A percentile compares a stretch with the other conserved stretches of the same genome.
Conservation (phyloP, 108 stramenopile species). For the Thalassiosira profunda region DNA sequence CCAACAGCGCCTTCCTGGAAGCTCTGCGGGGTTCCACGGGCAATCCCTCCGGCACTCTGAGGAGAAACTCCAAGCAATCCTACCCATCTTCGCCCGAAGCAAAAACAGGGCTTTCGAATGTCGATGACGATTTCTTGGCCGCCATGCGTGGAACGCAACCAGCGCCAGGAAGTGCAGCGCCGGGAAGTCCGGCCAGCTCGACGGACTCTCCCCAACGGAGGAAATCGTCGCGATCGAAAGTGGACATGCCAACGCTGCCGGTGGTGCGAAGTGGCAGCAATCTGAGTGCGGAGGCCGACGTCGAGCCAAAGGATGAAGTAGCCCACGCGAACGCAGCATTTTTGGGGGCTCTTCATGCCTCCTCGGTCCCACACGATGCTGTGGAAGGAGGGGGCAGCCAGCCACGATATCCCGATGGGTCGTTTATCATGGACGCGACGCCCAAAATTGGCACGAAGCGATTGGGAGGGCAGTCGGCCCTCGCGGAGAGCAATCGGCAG, state of each 20-base stretch:
- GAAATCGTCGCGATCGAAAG: too few relatives aligned
- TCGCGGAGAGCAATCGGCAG: too few relatives aligned
- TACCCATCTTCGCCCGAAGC: background rate
- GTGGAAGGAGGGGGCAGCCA: background rate
- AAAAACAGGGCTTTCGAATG: background rate
- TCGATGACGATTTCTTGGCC: conserved; percentile 9
- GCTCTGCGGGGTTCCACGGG: background rate
- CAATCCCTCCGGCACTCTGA: background rate
- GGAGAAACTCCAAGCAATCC: background rate
- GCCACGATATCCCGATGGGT: background rate
- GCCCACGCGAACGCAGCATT: conserved; percentile 52
- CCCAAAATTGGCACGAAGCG: background rate
- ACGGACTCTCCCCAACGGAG: background rate
- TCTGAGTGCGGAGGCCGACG: background rate
- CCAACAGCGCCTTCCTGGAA: background rate
- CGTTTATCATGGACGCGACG: background rate
- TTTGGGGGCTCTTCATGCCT: conserved; percentile 45
- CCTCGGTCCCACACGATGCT: conserved; percentile 23
- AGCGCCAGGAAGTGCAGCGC: background rate
- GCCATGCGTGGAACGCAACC: conserved; percentile 2
- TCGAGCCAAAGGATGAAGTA: too few relatives aligned
- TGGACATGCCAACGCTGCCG: too few relatives aligned
- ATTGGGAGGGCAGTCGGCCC: too few relatives aligned
- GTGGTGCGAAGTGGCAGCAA: background rate
- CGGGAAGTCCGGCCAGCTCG: background rate